These are phyloP conservation scores for Tulasnella sp. DNA, from an alignment of 768 basidiomycete species.

Conservation along the genomic window DNA sequence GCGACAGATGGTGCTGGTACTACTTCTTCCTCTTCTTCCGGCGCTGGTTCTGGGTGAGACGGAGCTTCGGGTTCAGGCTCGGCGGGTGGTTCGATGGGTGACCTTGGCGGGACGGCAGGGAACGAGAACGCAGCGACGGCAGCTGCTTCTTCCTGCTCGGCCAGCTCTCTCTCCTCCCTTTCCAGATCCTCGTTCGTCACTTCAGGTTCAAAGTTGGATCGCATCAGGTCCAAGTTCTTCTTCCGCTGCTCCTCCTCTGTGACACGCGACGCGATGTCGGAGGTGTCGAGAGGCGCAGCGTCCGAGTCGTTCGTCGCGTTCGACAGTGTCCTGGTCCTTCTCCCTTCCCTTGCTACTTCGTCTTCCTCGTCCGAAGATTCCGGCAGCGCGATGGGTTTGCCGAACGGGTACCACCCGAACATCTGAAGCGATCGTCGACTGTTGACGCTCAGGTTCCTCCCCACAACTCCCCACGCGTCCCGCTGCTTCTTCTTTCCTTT, in stretches of 20 bases:
- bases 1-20: not conserved
- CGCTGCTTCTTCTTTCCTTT: constrained; percentile 20
- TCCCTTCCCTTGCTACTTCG: too few relatives aligned
- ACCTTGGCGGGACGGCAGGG: not conserved
- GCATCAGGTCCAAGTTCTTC: not conserved
- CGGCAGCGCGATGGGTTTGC: constrained; percentile 11
- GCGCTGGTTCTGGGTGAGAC: not conserved
- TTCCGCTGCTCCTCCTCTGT: not conserved
- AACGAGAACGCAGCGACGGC: not conserved
- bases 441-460: not conserved
- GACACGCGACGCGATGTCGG: not conserved
- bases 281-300: constrained; percentile 13
- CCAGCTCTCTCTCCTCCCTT: constrained; percentile 1
- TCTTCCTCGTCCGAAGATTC: not conserved
- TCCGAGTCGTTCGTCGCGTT: constrained; percentile 7
- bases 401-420: constrained; percentile 25
- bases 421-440: constrained; percentile 3
- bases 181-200: constrained; percentile 1
- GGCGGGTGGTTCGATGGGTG: not conserved
- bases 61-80: not conserved
- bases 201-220: constrained; percentile 3
- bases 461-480: constrained; percentile 16
- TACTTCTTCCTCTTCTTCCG: not conserved
- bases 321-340: not conserved
- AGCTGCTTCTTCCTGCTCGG: too few relatives aligned